Evolutionary conservation across 2,329 filamentous ascomycete genomes (phyloP), one percentile per base, ranked within the genome.

Genomic region (Chaetomium olivaceum): DNA sequence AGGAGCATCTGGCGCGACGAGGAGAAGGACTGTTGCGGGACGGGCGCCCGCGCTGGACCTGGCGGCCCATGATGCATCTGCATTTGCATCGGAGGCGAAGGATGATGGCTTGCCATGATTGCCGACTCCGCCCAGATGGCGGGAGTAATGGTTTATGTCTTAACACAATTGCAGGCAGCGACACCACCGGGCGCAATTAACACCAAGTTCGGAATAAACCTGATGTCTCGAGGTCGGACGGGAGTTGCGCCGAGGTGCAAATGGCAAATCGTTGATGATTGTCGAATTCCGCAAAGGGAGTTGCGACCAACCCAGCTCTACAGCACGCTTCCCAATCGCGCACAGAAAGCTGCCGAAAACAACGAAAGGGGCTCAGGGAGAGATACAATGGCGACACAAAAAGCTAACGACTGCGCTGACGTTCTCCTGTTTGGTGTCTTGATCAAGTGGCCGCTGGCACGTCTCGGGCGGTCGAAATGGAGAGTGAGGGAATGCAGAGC

Each of bases 11-110:
- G 90, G 72, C 93, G 90, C 72, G 85, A 86, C 63, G 81, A 83
- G 67, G 80, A 73, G 74, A 77, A 76, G 67, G 80, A 76, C 73
- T 85, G 75, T 79, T 85, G 75, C 79, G 85, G 75, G 80, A 84
- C 67, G 82, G 87, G 86, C 67, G 84, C 85, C 23, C 85, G 84
- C 71, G 90, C 87, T 65, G 85, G 85, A 23, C 85, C 84, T 69
- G 90, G 87, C 67, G 88, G 87, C 61, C 85, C 87, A 80, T 78
- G 77, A 74, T 83, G 84, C 82, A 87, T 83, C 73, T 86, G 85
- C 80, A 93, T 90, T 76, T 83, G 85, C 80, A 91, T 90, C 66
- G 91, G 91, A 50, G 91, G 91, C 73, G 91, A 94, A 51, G 89
- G 89, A 75, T 93, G 91, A 73, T 91, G 90, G 77, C 91, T 90